Conservation (phyloP, 2,329 filamentous ascomycete genomes). For the Xylariaceae sp. region DNA sequence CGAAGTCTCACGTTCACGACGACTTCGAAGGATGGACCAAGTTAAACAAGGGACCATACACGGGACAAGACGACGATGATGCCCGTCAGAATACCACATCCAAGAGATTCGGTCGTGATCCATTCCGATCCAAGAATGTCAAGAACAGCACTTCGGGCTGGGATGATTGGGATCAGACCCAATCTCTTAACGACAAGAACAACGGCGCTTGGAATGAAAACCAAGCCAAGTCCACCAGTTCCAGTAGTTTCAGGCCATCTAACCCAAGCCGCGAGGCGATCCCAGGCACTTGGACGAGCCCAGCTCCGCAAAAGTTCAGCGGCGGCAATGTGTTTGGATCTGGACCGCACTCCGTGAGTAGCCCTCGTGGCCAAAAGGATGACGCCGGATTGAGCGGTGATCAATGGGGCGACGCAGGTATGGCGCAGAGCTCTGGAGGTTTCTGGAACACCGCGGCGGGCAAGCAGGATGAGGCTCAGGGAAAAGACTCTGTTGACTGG, state of each 20-base stretch:
- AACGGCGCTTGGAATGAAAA: not conserved
- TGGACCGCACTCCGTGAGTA: not conserved
- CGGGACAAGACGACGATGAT: no score
- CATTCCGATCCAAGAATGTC: no score
- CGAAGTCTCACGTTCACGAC: no score
- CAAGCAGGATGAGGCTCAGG: slow-evolving; percentile 4
- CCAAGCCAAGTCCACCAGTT: not conserved
- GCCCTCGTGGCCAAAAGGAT: not conserved
- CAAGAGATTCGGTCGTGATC: no score
- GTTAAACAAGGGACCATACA: no score
- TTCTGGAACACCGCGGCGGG: slow-evolving; percentile 23
- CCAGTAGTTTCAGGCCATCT: not conserved
- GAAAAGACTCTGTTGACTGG: not conserved
- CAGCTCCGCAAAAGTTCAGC: slow-evolving; percentile 8
- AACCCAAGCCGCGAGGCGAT: not conserved
- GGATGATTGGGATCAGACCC: not conserved
- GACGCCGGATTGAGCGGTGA: not conserved
- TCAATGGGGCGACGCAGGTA: slow-evolving; percentile 18
- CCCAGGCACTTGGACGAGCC: slow-evolving; percentile 17
- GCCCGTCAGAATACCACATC: no score
- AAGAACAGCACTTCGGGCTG: no score
- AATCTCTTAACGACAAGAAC: not conserved
- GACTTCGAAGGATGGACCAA: no score
- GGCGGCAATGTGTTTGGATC: slow-evolving; percentile 11
- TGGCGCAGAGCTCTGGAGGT: slow-evolving; percentile 27